Evolutionary conservation across 2,329 filamentous ascomycete genomes (phyloP).

Genomic region (Sarocladiaceae sp.): DNA sequence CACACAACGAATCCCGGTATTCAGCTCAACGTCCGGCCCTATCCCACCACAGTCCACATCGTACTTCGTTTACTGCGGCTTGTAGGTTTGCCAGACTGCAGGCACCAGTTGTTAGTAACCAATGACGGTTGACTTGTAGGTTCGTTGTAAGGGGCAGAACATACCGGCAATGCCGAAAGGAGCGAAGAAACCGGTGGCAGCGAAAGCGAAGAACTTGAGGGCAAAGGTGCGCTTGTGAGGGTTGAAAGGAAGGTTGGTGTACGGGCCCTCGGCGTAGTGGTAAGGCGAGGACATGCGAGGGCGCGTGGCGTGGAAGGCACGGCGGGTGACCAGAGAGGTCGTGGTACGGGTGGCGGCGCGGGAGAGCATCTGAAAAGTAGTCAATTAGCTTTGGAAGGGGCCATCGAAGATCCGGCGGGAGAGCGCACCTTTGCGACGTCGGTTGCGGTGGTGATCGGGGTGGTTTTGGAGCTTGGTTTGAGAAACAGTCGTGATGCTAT

Average conservation of each 20-base stretch:
- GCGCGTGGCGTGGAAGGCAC: conserved; percentile 90
- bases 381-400: conserved; percentile 35
- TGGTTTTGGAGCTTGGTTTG: conserved; percentile 20
- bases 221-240: conserved; percentile 83
- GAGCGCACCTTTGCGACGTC: conserved; percentile 15
- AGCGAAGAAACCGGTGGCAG: conserved; percentile 49
- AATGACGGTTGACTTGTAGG: not conserved
- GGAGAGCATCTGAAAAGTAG: conserved; percentile 69
- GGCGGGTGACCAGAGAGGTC: conserved; percentile 72
- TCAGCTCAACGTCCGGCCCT: conserved; percentile 13
- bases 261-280: conserved; percentile 97
- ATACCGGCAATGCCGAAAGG: conserved; percentile 62
- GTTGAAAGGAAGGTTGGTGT: conserved; percentile 96
- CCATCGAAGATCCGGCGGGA: not conserved
- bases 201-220: conserved; percentile 76
- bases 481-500: conserved; percentile 21
- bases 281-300: conserved; percentile 83
- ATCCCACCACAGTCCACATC: conserved; percentile 13
- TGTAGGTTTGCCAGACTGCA: conserved; percentile 45
- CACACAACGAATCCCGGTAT: conserved; percentile 20
- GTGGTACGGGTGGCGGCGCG: conserved; percentile 63
- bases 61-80: conserved; percentile 28
- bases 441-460: conserved; percentile 16
- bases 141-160: conserved; percentile 26
- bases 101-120: not conserved